These are phyloP conservation scores for Fraxinus angustifolia DNA, from an alignment of 305 asterid genomes.

Conservation along the genomic window DNA sequence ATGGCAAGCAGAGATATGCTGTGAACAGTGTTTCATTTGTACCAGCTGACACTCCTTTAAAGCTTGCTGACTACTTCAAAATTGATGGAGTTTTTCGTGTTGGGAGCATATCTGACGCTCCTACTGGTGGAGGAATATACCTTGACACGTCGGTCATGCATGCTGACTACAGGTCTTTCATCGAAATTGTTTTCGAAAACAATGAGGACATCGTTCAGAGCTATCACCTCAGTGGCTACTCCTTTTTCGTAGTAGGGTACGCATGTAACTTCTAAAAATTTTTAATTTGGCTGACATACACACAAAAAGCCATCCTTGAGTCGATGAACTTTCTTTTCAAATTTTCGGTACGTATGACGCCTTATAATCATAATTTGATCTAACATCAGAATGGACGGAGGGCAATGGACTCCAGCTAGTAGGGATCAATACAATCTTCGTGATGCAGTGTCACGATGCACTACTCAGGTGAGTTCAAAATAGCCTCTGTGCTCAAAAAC, in stretches of 20 bases:
- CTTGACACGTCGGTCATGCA: slow-evolving; percentile 71
- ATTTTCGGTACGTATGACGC: background rate
- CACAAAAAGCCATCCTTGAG: background rate
- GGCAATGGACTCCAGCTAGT: slow-evolving; percentile 64
- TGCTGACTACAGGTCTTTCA: slow-evolving; percentile 55
- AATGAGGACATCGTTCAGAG: slow-evolving; percentile 60
- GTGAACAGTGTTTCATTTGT: slow-evolving; percentile 74
- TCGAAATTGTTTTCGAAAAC: slow-evolving; percentile 84
- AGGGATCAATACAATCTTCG: slow-evolving; percentile 72
- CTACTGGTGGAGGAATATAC: slow-evolving; percentile 62
- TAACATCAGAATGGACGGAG: slow-evolving; percentile 81
- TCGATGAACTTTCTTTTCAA: background rate
- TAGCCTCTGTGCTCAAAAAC: background rate
- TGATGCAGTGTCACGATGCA: slow-evolving; percentile 81
- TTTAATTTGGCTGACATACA: too few relatives aligned
- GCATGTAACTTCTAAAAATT: background rate
- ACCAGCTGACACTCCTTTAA: slow-evolving; percentile 77
- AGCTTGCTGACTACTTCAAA: slow-evolving; percentile 75
- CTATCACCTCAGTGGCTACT: slow-evolving; percentile 78
- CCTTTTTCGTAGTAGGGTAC: slow-evolving; percentile 92
- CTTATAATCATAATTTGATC: background rate
- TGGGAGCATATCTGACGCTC: slow-evolving; percentile 61
- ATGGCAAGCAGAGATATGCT: slow-evolving; percentile 80
- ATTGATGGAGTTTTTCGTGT: slow-evolving; percentile 60
- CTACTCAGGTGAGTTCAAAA: slow-evolving; percentile 57